Evolutionary conservation across 176 grass and related monocot species (phyloP), one percentile per base, ranked within the genome.

Genomic region (Oropetium thomaeum): DNA sequence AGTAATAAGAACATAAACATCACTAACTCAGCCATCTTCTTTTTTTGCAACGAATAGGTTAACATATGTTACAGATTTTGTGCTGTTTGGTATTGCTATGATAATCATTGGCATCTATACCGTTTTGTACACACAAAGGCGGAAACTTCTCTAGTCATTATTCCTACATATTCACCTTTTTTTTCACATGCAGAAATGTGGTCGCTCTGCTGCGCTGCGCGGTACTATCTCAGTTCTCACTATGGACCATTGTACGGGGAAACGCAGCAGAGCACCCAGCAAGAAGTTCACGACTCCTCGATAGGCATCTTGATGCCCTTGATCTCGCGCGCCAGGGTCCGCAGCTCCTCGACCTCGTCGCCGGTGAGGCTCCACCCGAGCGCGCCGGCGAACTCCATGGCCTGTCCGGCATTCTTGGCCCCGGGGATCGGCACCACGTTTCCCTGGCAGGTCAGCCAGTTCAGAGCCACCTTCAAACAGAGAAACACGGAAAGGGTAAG

Each of bases 401-500:
- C 91, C 71, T 93, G 91, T 70, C 71, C 75, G 30, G 87, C 63
- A 43, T 94, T 92, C 71, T 92, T 98, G 3, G 96, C 96, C 29
- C 96, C 96, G 1, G 96, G 96, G 73, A 98, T 98, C 13, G 95
- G 95, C 33, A 98, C 73, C 35, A 94, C 84, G 38, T 98, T 98
- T 4, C 87, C 91, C 61, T 98, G 95, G 77, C 86, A 93, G 63
- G 85, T 92, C 58, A 98, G 76, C 91, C 95, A 94, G 71, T 98
- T 98, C 79, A 94, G 70, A 78, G 83, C 87, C 62, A 98, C 86
- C 95, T 98, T 98, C 81, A 74, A 49, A 79, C 28, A 12, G 34
- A 29, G 8, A 55, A 40, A 15, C 2, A 33, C 40, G 10, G 23
- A 63, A 5, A 10, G 41, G 27, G 22, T 9, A 41, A 16, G 45